Conservation (phyloP, 2,329 filamentous ascomycete genomes). For the Trichoderma sp. region DNA sequence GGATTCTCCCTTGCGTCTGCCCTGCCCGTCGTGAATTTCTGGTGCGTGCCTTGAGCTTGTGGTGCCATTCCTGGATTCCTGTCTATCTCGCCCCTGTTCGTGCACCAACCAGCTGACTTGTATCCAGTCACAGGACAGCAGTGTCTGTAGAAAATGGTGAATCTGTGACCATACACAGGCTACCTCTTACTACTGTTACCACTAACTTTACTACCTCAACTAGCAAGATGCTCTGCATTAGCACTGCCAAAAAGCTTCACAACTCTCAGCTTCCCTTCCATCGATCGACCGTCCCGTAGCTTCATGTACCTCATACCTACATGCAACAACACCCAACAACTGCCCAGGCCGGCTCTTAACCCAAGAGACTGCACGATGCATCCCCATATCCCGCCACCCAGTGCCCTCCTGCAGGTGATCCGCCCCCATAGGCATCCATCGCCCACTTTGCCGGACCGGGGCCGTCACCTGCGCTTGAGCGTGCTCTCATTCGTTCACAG, state of each 20-base stretch:
- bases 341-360: neutral
- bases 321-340: neutral
- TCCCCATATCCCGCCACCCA: neutral
- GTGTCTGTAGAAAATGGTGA: neutral
- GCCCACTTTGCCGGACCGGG: constrained; percentile 2
- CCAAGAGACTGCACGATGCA: neutral
- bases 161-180: too few species aligned
- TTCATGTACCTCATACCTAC: constrained; percentile 4
- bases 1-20: neutral
- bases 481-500: neutral
- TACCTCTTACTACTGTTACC: too few species aligned
- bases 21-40: neutral
- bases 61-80: neutral
- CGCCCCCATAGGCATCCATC: constrained; percentile 7
- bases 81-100: neutral
- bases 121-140: constrained; percentile 4
- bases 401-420: constrained; percentile 15
- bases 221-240: neutral
- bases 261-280: neutral
- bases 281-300: neutral
- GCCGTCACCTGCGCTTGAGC: constrained; percentile 19
- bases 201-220: neutral
- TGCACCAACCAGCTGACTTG: constrained; percentile 19
- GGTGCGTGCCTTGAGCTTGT: neutral
- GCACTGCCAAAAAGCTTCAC: neutral